Conservation (phyloP, 2,329 filamentous ascomycete genomes). For the Epichloe sylvatica region DNA sequence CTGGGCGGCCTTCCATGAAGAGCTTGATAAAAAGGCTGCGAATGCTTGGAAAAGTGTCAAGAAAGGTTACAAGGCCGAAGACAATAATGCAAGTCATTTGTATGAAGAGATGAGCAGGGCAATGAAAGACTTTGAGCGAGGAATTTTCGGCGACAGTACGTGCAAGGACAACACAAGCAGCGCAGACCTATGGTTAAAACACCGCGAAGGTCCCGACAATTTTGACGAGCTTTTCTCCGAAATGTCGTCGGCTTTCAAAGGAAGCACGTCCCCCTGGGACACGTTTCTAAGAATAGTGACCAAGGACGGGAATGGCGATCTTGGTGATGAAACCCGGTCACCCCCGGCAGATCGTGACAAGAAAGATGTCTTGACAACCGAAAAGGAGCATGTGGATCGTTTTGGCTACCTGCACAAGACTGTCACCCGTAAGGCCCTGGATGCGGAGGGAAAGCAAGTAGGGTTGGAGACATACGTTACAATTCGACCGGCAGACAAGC, state of each 20-base stretch:
- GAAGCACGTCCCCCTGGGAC: constrained; percentile 26
- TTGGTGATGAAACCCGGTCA: constrained; percentile 5
- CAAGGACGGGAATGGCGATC: constrained; percentile 7
- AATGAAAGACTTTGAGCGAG: constrained; percentile 7
- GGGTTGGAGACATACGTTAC: constrained; percentile 23
- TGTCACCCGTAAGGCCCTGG: constrained; percentile 25
- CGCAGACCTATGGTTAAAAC: not conserved
- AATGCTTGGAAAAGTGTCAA: constrained; percentile 15
- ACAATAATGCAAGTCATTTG: constrained; percentile 6
- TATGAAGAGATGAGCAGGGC: constrained; percentile 6
- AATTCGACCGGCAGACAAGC: constrained; percentile 16
- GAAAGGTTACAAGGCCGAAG: constrained; percentile 7
- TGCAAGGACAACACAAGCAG: not conserved
- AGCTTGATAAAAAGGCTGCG: constrained; percentile 16
- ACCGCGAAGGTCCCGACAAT: constrained; percentile 14
- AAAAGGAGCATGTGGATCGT: constrained; percentile 28
- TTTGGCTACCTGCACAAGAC: constrained; percentile 30
- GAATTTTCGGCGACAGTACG: not conserved
- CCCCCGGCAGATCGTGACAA: constrained; percentile 11
- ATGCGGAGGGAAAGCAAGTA: constrained; percentile 28
- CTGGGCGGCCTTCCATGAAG: constrained; percentile 18
- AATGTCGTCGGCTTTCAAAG: constrained; percentile 23
- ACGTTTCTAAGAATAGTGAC: constrained; percentile 24
- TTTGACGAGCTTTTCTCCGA: constrained; percentile 29
- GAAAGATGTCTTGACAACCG: constrained; percentile 21